A percentile compares a stretch with the other conserved stretches of the same genome.
Evolutionary conservation across 2,329 filamentous ascomycete genomes (phyloP).

Genomic region (Phyllosticta citribraziliensis): DNA sequence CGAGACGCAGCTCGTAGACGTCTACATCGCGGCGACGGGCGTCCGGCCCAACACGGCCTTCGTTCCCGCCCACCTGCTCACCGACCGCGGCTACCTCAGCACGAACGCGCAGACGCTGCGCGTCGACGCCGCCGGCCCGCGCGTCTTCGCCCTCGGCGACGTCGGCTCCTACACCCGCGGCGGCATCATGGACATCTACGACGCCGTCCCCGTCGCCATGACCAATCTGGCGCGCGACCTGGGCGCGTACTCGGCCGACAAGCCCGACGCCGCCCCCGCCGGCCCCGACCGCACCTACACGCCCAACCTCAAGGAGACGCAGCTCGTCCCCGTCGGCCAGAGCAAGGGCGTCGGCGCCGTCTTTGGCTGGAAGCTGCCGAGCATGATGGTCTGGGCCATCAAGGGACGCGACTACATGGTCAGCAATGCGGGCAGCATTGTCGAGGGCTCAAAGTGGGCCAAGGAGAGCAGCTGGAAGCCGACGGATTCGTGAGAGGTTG

Average conservation of each 20-base stretch:
- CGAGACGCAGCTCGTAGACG: constrained; percentile 28
- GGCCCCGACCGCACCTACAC: constrained; percentile 15
- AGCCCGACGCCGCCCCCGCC: constrained; percentile 2
- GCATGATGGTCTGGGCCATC: constrained; percentile 25
- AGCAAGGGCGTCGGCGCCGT: constrained; percentile 17
- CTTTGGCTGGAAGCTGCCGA: constrained; percentile 24
- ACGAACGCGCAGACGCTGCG: constrained; percentile 22
- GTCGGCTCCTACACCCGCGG: constrained; percentile 22
- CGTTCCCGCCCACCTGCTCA: constrained; percentile 17
- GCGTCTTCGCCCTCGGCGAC: constrained; percentile 28
- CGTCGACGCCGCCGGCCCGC: constrained; percentile 8
- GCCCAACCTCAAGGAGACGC: constrained; percentile 16
- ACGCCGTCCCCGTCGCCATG: constrained; percentile 29
- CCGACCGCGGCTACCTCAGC: constrained; percentile 18
- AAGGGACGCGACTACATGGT: constrained; percentile 27
- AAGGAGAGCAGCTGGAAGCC: constrained; percentile 28
- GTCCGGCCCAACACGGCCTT: constrained; percentile 20
- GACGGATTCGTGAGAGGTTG: neutral
- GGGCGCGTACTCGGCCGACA: constrained; percentile 17
- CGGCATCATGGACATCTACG: constrained; percentile 22
- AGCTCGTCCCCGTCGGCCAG: constrained; percentile 18
- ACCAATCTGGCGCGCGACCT: constrained; percentile 41
- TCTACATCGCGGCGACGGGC: constrained; percentile 25
- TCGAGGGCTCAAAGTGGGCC: constrained; percentile 23
- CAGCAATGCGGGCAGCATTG: constrained; percentile 18